A percentile compares a stretch with the other conserved stretches of the same genome.
phyloP scores from a whole-genome alignment of 2,329 filamentous ascomycete species.

The Neonectria faginata region DNA sequence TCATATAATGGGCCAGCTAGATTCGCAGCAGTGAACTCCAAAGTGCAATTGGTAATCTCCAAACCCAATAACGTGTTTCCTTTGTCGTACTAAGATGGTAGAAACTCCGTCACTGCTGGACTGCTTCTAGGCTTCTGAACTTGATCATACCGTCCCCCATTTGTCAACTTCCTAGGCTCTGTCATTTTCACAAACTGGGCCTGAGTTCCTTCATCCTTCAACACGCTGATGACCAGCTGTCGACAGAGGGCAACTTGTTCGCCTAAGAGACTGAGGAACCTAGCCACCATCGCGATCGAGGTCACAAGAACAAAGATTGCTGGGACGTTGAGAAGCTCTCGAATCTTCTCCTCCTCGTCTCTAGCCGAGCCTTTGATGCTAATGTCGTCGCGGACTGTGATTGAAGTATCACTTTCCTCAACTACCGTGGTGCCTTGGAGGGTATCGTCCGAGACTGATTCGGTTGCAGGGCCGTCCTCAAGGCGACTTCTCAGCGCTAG shows the following conservation, averaged over 20 bases:
- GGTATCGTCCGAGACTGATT: background rate
- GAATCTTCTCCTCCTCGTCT: background rate
- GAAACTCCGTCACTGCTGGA: background rate
- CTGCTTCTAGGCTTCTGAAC: background rate
- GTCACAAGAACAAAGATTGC: background rate
- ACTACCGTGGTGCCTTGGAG: background rate
- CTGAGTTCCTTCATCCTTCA: background rate
- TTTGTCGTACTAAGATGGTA: background rate
- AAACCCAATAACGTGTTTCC: too few species aligned
- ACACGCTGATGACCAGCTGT: background rate
- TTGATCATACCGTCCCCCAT: background rate
- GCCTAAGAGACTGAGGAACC: background rate
- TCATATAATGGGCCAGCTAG: too few species aligned
- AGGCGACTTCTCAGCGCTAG: background rate
- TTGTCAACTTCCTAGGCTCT: background rate
- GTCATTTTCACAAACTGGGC: background rate
- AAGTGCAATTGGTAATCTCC: too few species aligned
- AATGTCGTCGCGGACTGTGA: too few species aligned
- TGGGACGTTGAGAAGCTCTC: background rate
- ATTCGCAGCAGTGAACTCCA: too few species aligned
- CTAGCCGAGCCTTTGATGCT: background rate
- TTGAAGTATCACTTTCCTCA: background rate
- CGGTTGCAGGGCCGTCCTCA: background rate
- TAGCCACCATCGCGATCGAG: background rate
- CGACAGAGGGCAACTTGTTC: background rate